A percentile compares a stretch with the other conserved stretches of the same genome.
Evolutionary conservation across 345 rosid genomes (phyloP).

Genomic region (Linum lewisii): DNA sequence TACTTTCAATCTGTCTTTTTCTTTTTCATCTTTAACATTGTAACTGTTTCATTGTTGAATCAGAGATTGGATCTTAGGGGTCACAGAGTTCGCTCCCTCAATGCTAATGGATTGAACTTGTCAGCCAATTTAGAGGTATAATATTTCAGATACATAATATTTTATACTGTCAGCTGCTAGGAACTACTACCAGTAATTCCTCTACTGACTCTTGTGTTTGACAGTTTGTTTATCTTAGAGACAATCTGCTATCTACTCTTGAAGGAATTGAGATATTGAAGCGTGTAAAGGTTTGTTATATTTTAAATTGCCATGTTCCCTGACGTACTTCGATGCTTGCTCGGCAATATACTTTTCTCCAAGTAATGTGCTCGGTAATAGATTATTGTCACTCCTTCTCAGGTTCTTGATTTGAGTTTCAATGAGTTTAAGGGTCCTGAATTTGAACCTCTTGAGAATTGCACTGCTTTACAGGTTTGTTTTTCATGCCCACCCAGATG

Average conservation of each 20-base stretch:
- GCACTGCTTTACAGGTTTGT: slow-evolving; percentile 81
- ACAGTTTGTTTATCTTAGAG: slow-evolving; percentile 98
- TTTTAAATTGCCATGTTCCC: not conserved
- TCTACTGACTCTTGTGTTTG: slow-evolving; percentile 19
- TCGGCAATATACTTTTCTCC: not conserved
- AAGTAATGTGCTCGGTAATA: slow-evolving; percentile 1
- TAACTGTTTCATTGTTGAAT: slow-evolving; percentile 16
- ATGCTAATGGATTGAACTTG: slow-evolving; percentile 68
- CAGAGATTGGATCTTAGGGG: slow-evolving; percentile 98
- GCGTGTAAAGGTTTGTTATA: slow-evolving; percentile 77
- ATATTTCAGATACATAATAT: not conserved
- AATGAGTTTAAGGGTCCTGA: slow-evolving; percentile 99
- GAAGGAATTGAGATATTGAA: slow-evolving; percentile 91
- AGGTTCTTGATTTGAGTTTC: slow-evolving; percentile 98
- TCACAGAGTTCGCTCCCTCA: slow-evolving; percentile 74
- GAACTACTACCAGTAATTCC: not conserved
- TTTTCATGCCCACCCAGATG: slow-evolving; percentile 15
- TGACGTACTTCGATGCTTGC: not conserved
- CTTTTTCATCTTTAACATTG: slow-evolving; percentile 2
- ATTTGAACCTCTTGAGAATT: slow-evolving; percentile 91
- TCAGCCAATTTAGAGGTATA: slow-evolving; percentile 87
- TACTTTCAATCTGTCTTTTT: not conserved
- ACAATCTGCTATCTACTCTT: slow-evolving; percentile 72
- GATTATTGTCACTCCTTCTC: slow-evolving; percentile 16
- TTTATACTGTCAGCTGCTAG: not conserved